Conservation (phyloP, 805 yeast species). For the Lipomyces starkeyi region DNA sequence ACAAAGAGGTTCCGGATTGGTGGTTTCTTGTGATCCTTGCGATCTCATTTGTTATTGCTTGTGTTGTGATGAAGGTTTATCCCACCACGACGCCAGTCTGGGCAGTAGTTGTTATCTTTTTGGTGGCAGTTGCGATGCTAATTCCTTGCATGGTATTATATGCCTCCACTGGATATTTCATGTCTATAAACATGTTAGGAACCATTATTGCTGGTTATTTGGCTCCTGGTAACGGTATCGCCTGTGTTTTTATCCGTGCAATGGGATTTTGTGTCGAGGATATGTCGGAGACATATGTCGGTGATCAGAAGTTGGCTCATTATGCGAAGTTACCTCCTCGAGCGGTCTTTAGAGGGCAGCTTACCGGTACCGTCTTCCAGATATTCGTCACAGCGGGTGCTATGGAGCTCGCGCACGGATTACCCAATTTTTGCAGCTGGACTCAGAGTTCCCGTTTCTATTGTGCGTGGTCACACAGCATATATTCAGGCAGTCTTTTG, state of each 20-base stretch:
- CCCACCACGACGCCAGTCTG: slow-evolving; percentile 62
- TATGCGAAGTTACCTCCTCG: slow-evolving; percentile 69
- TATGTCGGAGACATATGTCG: slow-evolving; percentile 62
- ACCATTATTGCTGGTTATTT: slow-evolving; percentile 70
- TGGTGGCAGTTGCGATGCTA: slow-evolving; percentile 59
- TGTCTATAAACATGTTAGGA: slow-evolving; percentile 67
- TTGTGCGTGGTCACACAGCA: slow-evolving; percentile 55
- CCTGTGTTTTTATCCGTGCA: slow-evolving; percentile 66
- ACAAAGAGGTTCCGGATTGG: slow-evolving; percentile 76
- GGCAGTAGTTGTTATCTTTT: slow-evolving; percentile 63
- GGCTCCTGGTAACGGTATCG: slow-evolving; percentile 64
- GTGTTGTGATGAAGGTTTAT: slow-evolving; percentile 49
- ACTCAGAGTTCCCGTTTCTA: slow-evolving; percentile 54
- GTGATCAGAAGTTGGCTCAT: slow-evolving; percentile 68
- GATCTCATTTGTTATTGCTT: slow-evolving; percentile 46
- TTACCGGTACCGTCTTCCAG: slow-evolving; percentile 53
- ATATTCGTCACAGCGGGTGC: slow-evolving; percentile 52
- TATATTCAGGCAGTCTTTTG: slow-evolving; percentile 61
- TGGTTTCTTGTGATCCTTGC: slow-evolving; percentile 62
- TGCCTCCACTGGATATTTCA: slow-evolving; percentile 64
- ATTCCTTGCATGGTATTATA: slow-evolving; percentile 67
- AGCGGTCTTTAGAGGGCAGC: slow-evolving; percentile 60
- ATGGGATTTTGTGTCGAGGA: slow-evolving; percentile 60
- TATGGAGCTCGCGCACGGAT: slow-evolving; percentile 42
- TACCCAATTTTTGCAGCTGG: slow-evolving; percentile 52